Evolutionary conservation across 352 stramenopile genomes (phyloP), one percentile per base, ranked within the genome.

Genomic region (Phytopythium sindhum): DNA sequence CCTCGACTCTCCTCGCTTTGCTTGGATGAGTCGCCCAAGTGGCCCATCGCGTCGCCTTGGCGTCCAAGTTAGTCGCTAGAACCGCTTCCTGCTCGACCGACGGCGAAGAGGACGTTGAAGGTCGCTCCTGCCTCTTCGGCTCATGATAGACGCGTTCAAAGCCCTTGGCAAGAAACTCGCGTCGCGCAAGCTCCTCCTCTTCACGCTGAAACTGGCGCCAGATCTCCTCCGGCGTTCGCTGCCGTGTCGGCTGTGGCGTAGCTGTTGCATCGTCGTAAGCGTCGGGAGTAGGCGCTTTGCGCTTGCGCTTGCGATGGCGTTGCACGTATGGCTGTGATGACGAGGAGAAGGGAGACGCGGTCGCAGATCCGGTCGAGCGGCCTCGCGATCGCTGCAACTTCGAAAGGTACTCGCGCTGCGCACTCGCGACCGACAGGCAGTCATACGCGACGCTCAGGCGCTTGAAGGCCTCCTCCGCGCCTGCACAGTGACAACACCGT

Each of bases 381-480:
- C 19, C 35, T 31, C 53, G n/a, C 19, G 33, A 44, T n/a, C 50
- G 35, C 26, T 58, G 48, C 31, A 89, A 47, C 37, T 68, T 65
- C 50, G 61, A 57, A 14, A 90, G 41, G 72, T 95, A 92, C 39
- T 63, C 70, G n/a, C 72, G 68, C 64, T 90, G 84, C 1, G 59
- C 68, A 5, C 10, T 35, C 62, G 86, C 73, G 41, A 89, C 63
- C 9, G 72, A 64, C 3, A 95, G 69, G 67, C 86, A 92, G 47
- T 93, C 84, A 63, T 95, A 95, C 3, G 86, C 84, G 35, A 83
- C 70, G 53, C 82, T 89, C 33, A 95, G 61, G 8, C 82, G 82
- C 69, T 92, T 91, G 72, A 95, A 95, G 6, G 84, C 84, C 14
- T 83, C 77, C 37, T 88, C 86, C 0, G 86, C 86, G 45, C 71